Conservation (phyloP, 1,284 basidiomycete species). For the Ganoderma leucocontextum region DNA sequence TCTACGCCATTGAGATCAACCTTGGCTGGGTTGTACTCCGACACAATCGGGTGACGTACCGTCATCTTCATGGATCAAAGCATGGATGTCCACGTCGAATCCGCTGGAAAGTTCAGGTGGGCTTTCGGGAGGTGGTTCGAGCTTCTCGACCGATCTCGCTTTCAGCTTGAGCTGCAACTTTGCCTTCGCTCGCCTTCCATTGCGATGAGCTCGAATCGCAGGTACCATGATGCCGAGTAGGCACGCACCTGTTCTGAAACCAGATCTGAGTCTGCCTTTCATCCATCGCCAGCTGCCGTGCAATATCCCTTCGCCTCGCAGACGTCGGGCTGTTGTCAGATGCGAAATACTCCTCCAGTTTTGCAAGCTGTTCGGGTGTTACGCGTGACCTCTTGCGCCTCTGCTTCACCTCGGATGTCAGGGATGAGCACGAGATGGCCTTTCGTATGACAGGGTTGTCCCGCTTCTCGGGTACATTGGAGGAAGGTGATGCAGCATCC, state of each 20-base stretch:
- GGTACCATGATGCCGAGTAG: slow-evolving; percentile 16
- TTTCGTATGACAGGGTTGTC: slow-evolving; percentile 28
- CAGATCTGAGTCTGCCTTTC: slow-evolving; percentile 88
- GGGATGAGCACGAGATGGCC: slow-evolving; percentile 31
- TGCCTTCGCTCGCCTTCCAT: slow-evolving; percentile 78
- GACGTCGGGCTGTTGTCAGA: slow-evolving; percentile 76
- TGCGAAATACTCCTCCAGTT: slow-evolving; percentile 75
- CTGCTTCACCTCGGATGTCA: slow-evolving; percentile 48
- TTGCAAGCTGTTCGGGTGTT: slow-evolving; percentile 76
- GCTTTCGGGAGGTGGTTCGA: slow-evolving; percentile 52
- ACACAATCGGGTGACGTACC: slow-evolving; percentile 39
- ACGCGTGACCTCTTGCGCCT: slow-evolving; percentile 82
- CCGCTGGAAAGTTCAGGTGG: slow-evolving; percentile 61
- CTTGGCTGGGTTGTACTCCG: not conserved
- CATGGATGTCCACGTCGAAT: slow-evolving; percentile 66
- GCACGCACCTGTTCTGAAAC: slow-evolving; percentile 82
- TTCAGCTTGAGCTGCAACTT: slow-evolving; percentile 72
- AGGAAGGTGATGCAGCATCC: slow-evolving; percentile 16
- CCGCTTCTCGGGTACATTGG: not conserved
- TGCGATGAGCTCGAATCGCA: not conserved
- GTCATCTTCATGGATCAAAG: slow-evolving; percentile 76
- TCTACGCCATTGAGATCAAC: slow-evolving; percentile 51
- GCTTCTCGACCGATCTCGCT: slow-evolving; percentile 43
- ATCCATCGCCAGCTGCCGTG: slow-evolving; percentile 79
- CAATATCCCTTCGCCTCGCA: slow-evolving; percentile 74